Evolutionary conservation across 306 rosid species (phyloP).

Genomic region (Leucaena leucocephala): DNA sequence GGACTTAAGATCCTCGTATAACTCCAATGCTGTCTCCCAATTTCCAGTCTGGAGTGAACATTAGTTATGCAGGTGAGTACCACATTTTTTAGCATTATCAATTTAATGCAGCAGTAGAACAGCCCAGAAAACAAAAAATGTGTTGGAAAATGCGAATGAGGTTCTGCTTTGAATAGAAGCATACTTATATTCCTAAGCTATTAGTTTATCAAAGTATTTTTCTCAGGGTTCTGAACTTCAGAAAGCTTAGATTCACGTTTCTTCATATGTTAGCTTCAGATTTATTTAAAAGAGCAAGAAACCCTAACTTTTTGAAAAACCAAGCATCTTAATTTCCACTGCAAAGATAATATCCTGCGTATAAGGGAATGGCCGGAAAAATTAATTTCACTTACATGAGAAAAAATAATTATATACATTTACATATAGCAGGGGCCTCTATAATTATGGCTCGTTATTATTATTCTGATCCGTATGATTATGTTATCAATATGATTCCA

Average conservation of each 20-base stretch:
- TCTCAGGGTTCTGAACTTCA: conserved; percentile 27
- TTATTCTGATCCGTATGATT: neutral
- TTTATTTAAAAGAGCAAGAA: conserved; percentile 28
- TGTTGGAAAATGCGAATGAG: conserved; percentile 1
- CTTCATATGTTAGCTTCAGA: conserved; percentile 28
- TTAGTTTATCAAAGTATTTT: conserved; percentile 14
- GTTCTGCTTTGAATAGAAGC: conserved; percentile 7
- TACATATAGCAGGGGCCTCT: neutral
- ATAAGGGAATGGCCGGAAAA: neutral
- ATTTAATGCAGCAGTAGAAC: conserved; percentile 31
- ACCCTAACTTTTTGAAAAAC: conserved; percentile 19
- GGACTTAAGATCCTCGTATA: conserved; percentile 77
- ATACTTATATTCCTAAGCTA: conserved; percentile 21
- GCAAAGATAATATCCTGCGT: conserved; percentile 5
- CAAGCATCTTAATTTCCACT: conserved; percentile 2
- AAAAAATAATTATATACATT: neutral
- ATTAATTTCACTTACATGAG: neutral
- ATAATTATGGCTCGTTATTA: neutral
- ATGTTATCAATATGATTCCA: neutral
- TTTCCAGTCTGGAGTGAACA: conserved; percentile 74
- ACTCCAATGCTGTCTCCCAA: conserved; percentile 85
- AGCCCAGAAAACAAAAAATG: conserved; percentile 17
- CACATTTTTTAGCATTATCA: conserved; percentile 32
- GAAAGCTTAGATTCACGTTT: conserved; percentile 19
- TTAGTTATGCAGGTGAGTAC: conserved; percentile 33